These are phyloP conservation scores for Sarocladiaceae sp. DNA, from an alignment of 2,329 filamentous ascomycete genomes.

Conservation along the genomic window DNA sequence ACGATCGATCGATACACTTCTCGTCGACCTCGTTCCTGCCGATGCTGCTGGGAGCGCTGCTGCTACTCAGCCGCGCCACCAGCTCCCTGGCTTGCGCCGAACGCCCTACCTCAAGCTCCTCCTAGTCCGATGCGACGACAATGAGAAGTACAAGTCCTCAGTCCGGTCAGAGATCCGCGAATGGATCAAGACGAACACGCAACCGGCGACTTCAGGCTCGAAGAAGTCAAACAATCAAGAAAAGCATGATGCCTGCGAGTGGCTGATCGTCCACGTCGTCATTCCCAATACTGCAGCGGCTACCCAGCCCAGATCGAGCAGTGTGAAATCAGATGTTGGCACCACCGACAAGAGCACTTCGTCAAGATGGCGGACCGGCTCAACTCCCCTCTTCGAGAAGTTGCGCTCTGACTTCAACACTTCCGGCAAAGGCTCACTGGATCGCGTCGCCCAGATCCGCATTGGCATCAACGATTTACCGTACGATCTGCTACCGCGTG, in stretches of 20 bases:
- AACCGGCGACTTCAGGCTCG: constrained; percentile 50
- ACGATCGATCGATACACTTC: constrained; percentile 86
- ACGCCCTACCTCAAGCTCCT: constrained; percentile 93
- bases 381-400: constrained; percentile 82
- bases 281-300: constrained; percentile 78
- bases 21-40: constrained; percentile 76
- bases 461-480: constrained; percentile 65
- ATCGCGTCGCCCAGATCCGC: constrained; percentile 80
- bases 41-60: constrained; percentile 31
- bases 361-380: constrained; percentile 72
- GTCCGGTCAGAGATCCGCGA: constrained; percentile 76
- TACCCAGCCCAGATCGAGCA: constrained; percentile 64
- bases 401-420: constrained; percentile 85
- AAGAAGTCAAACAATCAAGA: constrained; percentile 61
- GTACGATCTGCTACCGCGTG: constrained; percentile 56
- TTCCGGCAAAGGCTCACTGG: constrained; percentile 59
- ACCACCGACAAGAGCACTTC: constrained; percentile 57
- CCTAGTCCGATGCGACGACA: constrained; percentile 88
- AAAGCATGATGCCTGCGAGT: constrained; percentile 94
- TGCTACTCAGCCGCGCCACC: constrained; percentile 62
- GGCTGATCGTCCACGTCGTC: constrained; percentile 89
- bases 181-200: constrained; percentile 78
- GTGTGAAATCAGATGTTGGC: constrained; percentile 46
- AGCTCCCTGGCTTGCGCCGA: constrained; percentile 87
- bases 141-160: constrained; percentile 81